A percentile compares a stretch with the other conserved stretches of the same genome.
Conservation (phyloP, 345 rosid genomes). For the Euphorbia tirucalli region DNA sequence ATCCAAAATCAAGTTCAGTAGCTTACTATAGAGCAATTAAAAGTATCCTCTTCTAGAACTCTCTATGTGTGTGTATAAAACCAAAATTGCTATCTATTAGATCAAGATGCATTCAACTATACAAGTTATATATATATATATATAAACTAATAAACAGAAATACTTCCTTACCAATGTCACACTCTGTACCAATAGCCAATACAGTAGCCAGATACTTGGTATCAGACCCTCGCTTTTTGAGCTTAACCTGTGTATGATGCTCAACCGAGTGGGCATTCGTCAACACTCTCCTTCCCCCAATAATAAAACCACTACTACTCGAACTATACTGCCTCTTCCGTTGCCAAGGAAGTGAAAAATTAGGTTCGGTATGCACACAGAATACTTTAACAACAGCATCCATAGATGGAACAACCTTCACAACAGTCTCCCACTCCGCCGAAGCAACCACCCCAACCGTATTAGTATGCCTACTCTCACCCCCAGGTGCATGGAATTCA, state of each 20-base stretch:
- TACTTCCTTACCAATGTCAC: conserved; percentile 66
- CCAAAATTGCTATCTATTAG: too few relatives aligned
- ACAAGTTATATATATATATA: too few relatives aligned
- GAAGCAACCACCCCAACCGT: conserved; percentile 30
- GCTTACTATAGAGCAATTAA: too few relatives aligned
- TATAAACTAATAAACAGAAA: not conserved
- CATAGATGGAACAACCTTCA: conserved; percentile 74
- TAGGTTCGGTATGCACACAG: conserved; percentile 90
- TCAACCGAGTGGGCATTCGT: conserved; percentile 96
- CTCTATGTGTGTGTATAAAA: too few relatives aligned
- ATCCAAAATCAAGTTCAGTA: too few relatives aligned
- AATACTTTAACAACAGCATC: conserved; percentile 92
- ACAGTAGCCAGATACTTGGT: conserved; percentile 86
- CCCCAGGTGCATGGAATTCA: conserved; percentile 22
- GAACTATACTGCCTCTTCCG: conserved; percentile 85
- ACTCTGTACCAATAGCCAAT: conserved; percentile 84
- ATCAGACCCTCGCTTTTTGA: conserved; percentile 90
- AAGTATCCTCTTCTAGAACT: too few relatives aligned
- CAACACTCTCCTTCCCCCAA: conserved; percentile 69
- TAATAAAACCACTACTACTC: conserved; percentile 78
- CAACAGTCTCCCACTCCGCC: conserved; percentile 66
- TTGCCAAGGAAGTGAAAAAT: conserved; percentile 92
- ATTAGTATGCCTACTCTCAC: conserved; percentile 21
- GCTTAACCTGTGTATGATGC: conserved; percentile 88
- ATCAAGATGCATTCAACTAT: too few relatives aligned